A percentile compares a stretch with the other conserved stretches of the same genome.
phyloP scores from a whole-genome alignment of 768 basidiomycete genomes.

The Candolleomyces aberdarensis region DNA sequence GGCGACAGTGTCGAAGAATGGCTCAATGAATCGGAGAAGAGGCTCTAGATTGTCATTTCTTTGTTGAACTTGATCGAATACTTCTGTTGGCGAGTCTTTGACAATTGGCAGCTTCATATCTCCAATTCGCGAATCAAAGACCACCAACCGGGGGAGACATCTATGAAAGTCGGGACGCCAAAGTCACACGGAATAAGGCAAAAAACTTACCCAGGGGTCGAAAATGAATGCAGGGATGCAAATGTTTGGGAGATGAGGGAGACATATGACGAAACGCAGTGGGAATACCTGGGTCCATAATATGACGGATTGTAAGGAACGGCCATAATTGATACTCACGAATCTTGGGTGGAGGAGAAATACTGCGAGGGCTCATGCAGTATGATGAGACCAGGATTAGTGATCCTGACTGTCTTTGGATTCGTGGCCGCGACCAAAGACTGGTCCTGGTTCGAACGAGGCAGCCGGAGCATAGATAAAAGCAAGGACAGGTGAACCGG shows the following conservation, averaged over 20 bases:
- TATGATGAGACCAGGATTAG: constrained; percentile 50
- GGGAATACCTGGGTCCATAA: constrained; percentile 2
- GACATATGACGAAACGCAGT: constrained; percentile 49
- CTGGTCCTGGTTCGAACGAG: constrained; percentile 20
- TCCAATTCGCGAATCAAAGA: constrained; percentile 62
- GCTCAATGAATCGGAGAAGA: constrained; percentile 40
- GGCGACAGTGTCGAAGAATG: constrained; percentile 54
- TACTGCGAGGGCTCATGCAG: constrained; percentile 60
- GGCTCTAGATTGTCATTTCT: constrained; percentile 21
- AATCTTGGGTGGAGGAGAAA: constrained; percentile 26
- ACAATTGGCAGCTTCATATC: constrained; percentile 48
- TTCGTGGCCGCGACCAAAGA: constrained; percentile 16
- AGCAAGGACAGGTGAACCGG: constrained; percentile 52
- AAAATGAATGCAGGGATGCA: constrained; percentile 23
- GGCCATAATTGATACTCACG: constrained; percentile 10
- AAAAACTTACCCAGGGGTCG: constrained; percentile 23
- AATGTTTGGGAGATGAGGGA: constrained; percentile 46
- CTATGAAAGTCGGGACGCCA: constrained; percentile 16
- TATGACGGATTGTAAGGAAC: neutral
- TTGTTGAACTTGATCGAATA: neutral
- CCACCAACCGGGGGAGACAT: constrained; percentile 29
- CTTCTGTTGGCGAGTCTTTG: constrained; percentile 23
- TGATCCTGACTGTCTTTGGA: constrained; percentile 23
- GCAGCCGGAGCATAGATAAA: constrained; percentile 45
- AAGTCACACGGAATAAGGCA: constrained; percentile 4